A percentile compares a stretch with the other conserved stretches of the same genome.
phyloP scores from a whole-genome alignment of 2,329 filamentous ascomycete species.

The Leptographium radiaticola region DNA sequence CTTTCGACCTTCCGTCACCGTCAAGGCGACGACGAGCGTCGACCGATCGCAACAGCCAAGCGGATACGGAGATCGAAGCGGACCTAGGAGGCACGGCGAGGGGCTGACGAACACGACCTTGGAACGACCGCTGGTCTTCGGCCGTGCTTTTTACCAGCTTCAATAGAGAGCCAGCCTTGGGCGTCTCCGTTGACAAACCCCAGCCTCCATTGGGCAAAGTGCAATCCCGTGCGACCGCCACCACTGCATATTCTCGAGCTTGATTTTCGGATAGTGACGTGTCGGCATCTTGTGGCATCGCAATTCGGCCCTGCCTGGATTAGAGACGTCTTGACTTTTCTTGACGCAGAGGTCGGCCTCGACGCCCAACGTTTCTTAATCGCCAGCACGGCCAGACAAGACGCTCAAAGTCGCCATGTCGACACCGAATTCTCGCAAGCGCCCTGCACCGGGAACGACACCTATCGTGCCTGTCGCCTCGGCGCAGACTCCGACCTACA shows the following conservation, averaged over 20 bases:
- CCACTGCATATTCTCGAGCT: background rate
- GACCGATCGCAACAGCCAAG: background rate
- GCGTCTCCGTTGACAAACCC: background rate
- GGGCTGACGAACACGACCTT: background rate
- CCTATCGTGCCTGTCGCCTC: constrained; percentile 44
- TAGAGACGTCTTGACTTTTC: too few relatives aligned
- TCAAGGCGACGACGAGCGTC: background rate
- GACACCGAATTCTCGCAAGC: constrained; percentile 48
- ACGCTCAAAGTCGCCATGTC: constrained; percentile 26
- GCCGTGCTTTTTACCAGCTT: background rate
- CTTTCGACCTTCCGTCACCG: background rate
- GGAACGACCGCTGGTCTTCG: background rate
- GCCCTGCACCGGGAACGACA: constrained; percentile 57
- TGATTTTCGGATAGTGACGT: too few relatives aligned
- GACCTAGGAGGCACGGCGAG: background rate
- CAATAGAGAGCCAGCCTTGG: background rate
- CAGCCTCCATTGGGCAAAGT: background rate
- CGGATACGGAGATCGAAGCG: background rate
- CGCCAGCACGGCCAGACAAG: too few relatives aligned
- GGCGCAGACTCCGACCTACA: constrained; percentile 32
- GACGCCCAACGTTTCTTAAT: too few relatives aligned
- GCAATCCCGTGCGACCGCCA: background rate
- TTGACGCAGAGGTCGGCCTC: background rate
- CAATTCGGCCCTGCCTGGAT: too few relatives aligned
- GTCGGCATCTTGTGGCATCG: too few relatives aligned